Conservation (phyloP, 2,329 filamentous ascomycete species). For the Cercospora sp. region DNA sequence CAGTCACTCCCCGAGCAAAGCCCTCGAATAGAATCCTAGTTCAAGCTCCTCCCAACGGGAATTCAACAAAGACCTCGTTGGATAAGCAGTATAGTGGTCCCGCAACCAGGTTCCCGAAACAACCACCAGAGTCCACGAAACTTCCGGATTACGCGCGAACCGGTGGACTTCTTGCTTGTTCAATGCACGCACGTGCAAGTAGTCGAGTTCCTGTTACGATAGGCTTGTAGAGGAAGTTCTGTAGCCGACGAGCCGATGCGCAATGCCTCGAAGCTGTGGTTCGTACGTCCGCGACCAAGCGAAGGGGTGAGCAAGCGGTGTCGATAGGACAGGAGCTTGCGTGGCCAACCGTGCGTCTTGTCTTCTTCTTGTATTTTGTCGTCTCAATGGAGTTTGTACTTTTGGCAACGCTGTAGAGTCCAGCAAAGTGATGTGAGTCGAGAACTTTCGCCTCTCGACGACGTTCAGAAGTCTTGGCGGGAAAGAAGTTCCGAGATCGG, state of each 20-base stretch:
- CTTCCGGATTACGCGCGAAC: not conserved
- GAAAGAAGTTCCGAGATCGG: not conserved
- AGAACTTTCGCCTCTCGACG: not conserved
- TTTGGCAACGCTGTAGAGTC: not conserved
- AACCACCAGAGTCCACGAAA: not conserved
- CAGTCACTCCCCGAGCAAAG: not conserved
- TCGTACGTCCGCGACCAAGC: not conserved
- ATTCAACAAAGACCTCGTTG: not conserved
- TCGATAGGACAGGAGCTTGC: not conserved
- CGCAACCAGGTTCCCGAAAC: not conserved
- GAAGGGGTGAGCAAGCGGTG: not conserved
- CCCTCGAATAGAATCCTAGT: not conserved
- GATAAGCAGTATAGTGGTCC: not conserved
- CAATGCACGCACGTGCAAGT: not conserved
- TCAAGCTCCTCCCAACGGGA: not conserved
- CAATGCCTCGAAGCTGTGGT: not conserved
- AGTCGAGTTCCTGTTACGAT: not conserved
- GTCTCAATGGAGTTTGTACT: not conserved
- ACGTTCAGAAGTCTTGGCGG: not conserved
- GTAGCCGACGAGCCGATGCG: conserved; percentile 6
- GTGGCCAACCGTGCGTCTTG: not conserved
- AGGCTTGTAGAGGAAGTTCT: not conserved
- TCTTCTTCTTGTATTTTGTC: not conserved
- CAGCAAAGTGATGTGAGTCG: not conserved
- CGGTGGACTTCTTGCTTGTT: not conserved